phyloP scores from a whole-genome alignment of 106 monocot genomes.

The Apostasia ramifera region DNA sequence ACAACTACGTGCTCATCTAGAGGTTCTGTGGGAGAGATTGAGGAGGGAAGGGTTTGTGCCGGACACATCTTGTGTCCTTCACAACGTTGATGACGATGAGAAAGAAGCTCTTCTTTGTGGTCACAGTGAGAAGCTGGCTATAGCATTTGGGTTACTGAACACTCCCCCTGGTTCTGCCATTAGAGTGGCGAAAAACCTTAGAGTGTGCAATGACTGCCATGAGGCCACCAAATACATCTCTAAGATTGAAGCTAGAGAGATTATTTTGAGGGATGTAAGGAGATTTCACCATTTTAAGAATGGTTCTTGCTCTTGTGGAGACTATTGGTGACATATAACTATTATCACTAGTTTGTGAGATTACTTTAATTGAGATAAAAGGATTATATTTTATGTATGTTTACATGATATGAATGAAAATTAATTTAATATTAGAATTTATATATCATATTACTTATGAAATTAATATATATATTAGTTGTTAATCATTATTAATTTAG shows the following conservation, averaged over 20 bases:
- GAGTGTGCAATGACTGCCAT: slow-evolving; percentile 22
- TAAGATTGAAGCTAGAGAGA: slow-evolving; percentile 11
- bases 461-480: too few relatives aligned
- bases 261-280: slow-evolving; percentile 30
- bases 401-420: too few relatives aligned
- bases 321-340: slow-evolving; percentile 13
- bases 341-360: too few relatives aligned
- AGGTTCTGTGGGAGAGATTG: slow-evolving; percentile 42
- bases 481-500: too few relatives aligned
- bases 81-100: slow-evolving; percentile 19
- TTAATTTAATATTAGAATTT: too few relatives aligned
- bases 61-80: slow-evolving; percentile 13
- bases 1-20: slow-evolving; percentile 28
- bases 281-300: slow-evolving; percentile 30
- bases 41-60: slow-evolving; percentile 28
- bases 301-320: slow-evolving; percentile 30
- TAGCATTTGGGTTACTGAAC: slow-evolving; percentile 23
- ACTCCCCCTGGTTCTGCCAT: slow-evolving; percentile 7
- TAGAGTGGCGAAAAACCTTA: slow-evolving; percentile 25
- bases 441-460: too few relatives aligned
- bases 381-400: too few relatives aligned
- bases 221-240: slow-evolving; percentile 16
- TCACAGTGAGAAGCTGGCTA: slow-evolving; percentile 31
- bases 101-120: slow-evolving; percentile 20
- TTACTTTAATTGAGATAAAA: too few relatives aligned